These are phyloP conservation scores for Plectosphaerella sp. DNA, from an alignment of 2,329 filamentous ascomycete genomes.

Conservation along the genomic window DNA sequence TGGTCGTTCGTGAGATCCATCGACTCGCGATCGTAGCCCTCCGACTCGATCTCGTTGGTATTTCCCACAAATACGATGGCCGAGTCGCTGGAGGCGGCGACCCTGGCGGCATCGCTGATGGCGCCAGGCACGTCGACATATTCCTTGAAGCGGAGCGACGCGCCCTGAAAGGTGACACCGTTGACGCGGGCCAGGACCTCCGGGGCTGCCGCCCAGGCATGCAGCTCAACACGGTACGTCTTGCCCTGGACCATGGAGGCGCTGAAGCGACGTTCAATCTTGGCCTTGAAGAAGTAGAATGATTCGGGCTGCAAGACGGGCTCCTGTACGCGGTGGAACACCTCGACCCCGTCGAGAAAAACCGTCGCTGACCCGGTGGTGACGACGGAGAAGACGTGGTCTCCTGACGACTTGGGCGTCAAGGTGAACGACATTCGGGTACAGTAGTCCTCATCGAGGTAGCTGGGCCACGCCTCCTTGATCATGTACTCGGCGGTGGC, in stretches of 20 bases:
- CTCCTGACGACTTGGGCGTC: neutral
- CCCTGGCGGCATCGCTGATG: neutral
- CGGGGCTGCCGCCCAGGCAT: neutral
- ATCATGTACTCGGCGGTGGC: neutral
- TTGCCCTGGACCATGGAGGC: neutral
- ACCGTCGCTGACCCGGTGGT: neutral
- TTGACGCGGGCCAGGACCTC: neutral
- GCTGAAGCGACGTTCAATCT: neutral
- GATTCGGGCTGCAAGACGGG: neutral
- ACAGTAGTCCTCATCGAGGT: neutral
- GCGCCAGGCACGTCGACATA: neutral
- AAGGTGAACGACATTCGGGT: neutral
- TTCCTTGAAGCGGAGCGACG: neutral
- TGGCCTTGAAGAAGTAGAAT: neutral
- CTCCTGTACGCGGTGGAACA: neutral
- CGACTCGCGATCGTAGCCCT: constrained; percentile 47
- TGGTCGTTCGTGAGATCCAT: constrained; percentile 38
- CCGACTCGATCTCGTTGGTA: constrained; percentile 61
- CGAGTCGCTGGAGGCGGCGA: constrained; percentile 36
- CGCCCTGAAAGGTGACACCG: neutral
- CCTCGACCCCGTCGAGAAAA: neutral
- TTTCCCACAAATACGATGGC: constrained; percentile 49
- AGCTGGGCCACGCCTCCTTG: neutral
- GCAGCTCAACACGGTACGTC: neutral
- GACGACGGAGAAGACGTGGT: neutral